Base-by-base conservation (phyloP, 768 basidiomycete genomes). In the Arthromyces matolae region DNA sequence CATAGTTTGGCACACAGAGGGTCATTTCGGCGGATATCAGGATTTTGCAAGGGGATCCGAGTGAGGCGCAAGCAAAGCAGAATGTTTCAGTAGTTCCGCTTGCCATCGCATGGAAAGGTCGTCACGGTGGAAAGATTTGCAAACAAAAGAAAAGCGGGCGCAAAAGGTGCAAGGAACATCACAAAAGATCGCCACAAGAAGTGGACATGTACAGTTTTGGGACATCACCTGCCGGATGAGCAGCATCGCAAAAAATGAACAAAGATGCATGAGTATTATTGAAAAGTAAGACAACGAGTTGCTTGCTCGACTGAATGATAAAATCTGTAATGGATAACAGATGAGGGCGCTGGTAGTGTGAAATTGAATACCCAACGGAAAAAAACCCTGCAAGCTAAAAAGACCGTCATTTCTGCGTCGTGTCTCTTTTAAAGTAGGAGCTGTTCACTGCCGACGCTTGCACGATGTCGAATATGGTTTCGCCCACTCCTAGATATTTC, bases 401-500 rank as follows among this genome's bases (percentile, higher is more conserved):
- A 52, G n/a, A 46, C 9, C 32, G 53, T 66, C 58, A 72, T 56
- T 65, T 70, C 58, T 47, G 53, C 50, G 65, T 58, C 9, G 67
- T 45, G 64, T 78, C 72, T 59, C 75, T 78, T 72, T 78, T 85
- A 73, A 89, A 97, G 61, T 89, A 96, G 8, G 72, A 56, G 62
- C 85, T 93, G 63, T 87, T 92, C 52, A 96, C 89, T n/a, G 83
- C 90, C 2, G 84, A 82, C 9, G 81, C 84, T 59, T 93, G 86
- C 28, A 86, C 71, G 65, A 93, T 77, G 61, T 91, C 89, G 69
- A 95, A 97, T 27, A 95, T 66, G 4, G 85, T 82, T 68, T 97
- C 95, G 42, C 95, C 95, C 20, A 93, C 72, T 28, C 84, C 81
- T 42, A 98, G 75, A 62, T 92, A 93, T 49, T 77, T 80, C 57